phyloP scores from a whole-genome alignment of 805 yeast species.

The Sungouiella thailandica region DNA sequence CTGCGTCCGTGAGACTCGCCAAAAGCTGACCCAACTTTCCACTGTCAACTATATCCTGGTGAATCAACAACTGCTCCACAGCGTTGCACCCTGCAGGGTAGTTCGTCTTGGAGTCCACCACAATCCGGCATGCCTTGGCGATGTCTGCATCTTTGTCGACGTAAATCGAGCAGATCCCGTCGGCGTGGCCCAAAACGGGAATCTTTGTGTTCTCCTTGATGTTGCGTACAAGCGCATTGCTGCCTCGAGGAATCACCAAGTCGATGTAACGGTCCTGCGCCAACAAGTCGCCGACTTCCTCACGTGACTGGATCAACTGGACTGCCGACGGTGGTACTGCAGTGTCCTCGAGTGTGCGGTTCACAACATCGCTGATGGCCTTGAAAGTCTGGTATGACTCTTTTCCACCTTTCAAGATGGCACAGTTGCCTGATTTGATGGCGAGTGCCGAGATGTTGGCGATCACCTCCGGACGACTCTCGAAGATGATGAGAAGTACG shows the following conservation, averaged over 20 bases:
- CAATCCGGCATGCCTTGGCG: constrained; percentile 67
- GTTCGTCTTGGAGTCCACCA: constrained; percentile 86
- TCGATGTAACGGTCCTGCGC: constrained; percentile 87
- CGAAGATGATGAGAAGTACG: constrained; percentile 86
- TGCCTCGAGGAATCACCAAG: constrained; percentile 96
- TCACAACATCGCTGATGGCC: constrained; percentile 71
- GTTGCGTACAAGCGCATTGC: constrained; percentile 81
- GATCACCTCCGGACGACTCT: constrained; percentile 96
- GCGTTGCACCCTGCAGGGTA: constrained; percentile 99
- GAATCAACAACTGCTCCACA: constrained; percentile 76
- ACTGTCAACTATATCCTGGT: constrained; percentile 32
- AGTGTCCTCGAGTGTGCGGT: constrained; percentile 54
- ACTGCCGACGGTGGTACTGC: constrained; percentile 76
- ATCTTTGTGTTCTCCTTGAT: constrained; percentile 87
- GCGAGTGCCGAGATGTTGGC: constrained; percentile 96
- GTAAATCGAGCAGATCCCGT: constrained; percentile 90
- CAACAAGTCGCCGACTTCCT: constrained; percentile 80
- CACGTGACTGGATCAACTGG: constrained; percentile 83
- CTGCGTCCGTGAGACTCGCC: constrained; percentile 48
- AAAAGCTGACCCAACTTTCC: constrained; percentile 21
- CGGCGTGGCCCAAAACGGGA: constrained; percentile 98
- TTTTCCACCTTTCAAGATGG: constrained; percentile 95
- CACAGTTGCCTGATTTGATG: constrained; percentile 94
- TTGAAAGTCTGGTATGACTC: constrained; percentile 84
- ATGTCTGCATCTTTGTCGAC: constrained; percentile 75